Conservation (phyloP, 2,329 filamentous ascomycete genomes). For the Xylaria sp. region DNA sequence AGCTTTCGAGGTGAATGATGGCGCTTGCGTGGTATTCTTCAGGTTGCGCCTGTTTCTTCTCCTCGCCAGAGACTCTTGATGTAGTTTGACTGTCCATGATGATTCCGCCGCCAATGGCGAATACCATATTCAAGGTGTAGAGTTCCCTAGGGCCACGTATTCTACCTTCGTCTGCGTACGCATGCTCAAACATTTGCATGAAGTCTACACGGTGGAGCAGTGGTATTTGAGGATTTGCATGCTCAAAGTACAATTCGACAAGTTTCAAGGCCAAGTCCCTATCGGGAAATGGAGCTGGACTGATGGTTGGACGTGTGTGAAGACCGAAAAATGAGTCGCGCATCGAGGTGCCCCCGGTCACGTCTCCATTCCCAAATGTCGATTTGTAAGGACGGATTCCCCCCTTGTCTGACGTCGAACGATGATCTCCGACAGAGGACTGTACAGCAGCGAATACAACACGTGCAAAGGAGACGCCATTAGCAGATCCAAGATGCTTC, state of each 20-base stretch:
- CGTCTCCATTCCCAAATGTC: constrained; percentile 56
- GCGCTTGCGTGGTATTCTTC: constrained; percentile 97
- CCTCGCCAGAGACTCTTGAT: constrained; percentile 49
- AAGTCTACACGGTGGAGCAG: constrained; percentile 91
- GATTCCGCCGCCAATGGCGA: constrained; percentile 93
- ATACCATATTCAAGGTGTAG: constrained; percentile 97
- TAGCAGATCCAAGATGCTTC: constrained; percentile 83
- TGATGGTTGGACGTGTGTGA: constrained; percentile 88
- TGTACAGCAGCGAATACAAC: constrained; percentile 96
- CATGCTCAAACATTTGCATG: constrained; percentile 85
- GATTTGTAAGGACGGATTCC: constrained; percentile 69
- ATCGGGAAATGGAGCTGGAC: constrained; percentile 85
- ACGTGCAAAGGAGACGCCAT: constrained; percentile 91
- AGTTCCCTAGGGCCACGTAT: constrained; percentile 80
- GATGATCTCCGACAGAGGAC: constrained; percentile 70
- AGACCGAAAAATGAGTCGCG: constrained; percentile 97
- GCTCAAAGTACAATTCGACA: constrained; percentile 89
- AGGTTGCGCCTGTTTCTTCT: constrained; percentile 72
- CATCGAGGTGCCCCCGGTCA: constrained; percentile 79
- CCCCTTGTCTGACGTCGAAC: constrained; percentile 74
- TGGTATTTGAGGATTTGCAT: constrained; percentile 95
- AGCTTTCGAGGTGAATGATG: constrained; percentile 89
- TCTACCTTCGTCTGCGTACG: constrained; percentile 76
- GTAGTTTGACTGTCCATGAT: constrained; percentile 74
- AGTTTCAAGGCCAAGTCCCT: constrained; percentile 77